Evolutionary conservation across 352 stramenopile species (phyloP).

Genomic region (Pilasporangium apinafurcum): DNA sequence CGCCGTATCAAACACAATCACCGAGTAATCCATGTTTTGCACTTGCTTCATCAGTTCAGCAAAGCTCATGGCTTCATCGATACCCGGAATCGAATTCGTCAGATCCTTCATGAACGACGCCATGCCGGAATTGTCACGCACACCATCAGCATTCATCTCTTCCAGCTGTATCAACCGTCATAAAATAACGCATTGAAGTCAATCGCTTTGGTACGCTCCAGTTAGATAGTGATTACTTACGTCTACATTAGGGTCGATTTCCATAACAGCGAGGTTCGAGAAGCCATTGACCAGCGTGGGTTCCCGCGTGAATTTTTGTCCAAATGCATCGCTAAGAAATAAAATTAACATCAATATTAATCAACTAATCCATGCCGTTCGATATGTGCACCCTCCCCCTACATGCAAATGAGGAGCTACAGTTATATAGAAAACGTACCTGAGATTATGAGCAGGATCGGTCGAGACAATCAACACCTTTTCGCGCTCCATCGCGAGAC

Average conservation of each 20-base stretch:
- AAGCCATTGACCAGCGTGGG: constrained; percentile 97
- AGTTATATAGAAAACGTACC: constrained; percentile 19
- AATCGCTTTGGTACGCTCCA: constrained; percentile 3
- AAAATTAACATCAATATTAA: not conserved
- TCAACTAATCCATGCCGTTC: not conserved
- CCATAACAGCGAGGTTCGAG: constrained; percentile 97
- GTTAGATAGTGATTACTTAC: constrained; percentile 20
- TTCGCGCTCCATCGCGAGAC: constrained; percentile 85
- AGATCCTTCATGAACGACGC: constrained; percentile 96
- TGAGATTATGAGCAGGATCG: constrained; percentile 99
- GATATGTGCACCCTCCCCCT: not conserved
- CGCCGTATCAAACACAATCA: constrained; percentile 98
- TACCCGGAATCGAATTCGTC: constrained; percentile 97
- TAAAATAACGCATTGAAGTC: not conserved
- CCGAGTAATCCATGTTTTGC: constrained; percentile 96
- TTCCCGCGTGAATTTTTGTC: constrained; percentile 98
- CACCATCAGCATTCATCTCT: constrained; percentile 74
- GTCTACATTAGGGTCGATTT: constrained; percentile 94
- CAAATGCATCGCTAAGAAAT: constrained; percentile 93
- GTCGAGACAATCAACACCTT: constrained; percentile 99
- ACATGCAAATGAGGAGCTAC: not conserved
- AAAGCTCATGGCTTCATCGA: constrained; percentile 99
- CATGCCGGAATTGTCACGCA: constrained; percentile 86
- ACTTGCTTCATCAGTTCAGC: constrained; percentile 98
- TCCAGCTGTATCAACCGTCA: constrained; percentile 44